phyloP scores from a whole-genome alignment of 73 alveolate species.

The Symbiodinium pilosum region DNA sequence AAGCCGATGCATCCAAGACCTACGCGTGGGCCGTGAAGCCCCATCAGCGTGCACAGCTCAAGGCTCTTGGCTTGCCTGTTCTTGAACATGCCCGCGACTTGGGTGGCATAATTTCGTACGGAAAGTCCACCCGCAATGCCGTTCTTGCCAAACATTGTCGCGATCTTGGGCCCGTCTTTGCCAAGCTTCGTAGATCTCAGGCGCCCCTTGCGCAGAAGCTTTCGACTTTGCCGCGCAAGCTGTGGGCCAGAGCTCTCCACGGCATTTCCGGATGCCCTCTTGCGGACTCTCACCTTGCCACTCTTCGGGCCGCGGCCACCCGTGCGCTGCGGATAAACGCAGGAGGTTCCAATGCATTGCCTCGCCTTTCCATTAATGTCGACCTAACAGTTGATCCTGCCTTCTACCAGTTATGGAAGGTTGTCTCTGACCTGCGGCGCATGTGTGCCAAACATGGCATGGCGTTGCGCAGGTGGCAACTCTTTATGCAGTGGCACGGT shows the following conservation, averaged over 20 bases:
- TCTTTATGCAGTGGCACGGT: too few species aligned
- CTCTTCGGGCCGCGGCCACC: neutral
- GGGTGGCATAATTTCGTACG: neutral
- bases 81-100: neutral
- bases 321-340: neutral
- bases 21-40: neutral
- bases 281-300: neutral
- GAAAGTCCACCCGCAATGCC: neutral
- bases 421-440: neutral
- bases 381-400: neutral
- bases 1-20: neutral
- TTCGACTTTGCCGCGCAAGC: neutral
- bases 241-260: neutral
- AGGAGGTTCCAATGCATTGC: neutral
- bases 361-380: neutral
- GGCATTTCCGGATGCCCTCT: neutral
- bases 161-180: neutral
- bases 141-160: neutral
- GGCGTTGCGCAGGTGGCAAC: neutral
- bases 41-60: neutral
- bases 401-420: neutral
- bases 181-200: neutral
- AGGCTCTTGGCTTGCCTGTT: neutral
- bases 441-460: too few species aligned
- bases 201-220: neutral